Percentiles rank a stretch among this genome's conserved stretches.
These are phyloP conservation scores for Epithele typhae DNA, from an alignment of 768 basidiomycete species.

Conservation along the genomic window DNA sequence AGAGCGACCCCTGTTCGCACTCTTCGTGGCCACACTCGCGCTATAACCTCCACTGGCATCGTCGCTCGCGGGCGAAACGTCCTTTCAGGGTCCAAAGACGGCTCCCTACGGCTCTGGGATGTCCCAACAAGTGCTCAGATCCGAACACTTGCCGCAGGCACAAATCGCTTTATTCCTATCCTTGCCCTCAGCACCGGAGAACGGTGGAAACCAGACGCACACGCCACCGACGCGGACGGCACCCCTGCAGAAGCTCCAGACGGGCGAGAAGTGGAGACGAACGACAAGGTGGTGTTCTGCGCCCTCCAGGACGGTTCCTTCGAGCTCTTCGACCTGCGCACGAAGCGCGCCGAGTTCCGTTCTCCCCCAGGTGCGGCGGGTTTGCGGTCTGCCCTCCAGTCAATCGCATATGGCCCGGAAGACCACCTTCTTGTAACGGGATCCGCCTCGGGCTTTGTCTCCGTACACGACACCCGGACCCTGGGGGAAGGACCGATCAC, in stretches of 20 bases:
- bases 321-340: conserved; percentile 50
- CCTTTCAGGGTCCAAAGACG: conserved; percentile 64
- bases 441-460: conserved; percentile 48
- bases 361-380: conserved; percentile 20
- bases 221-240: conserved; percentile 17
- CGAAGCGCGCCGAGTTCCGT: conserved; percentile 27
- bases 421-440: conserved; percentile 54
- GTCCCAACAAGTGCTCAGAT: conserved; percentile 51
- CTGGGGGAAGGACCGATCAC: conserved; percentile 30
- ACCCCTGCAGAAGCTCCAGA: conserved; percentile 14
- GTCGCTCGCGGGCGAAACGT: conserved; percentile 63
- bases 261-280: conserved; percentile 41
- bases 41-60: conserved; percentile 61
- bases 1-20: conserved; percentile 50
- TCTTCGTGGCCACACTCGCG: conserved; percentile 60
- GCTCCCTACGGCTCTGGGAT: conserved; percentile 70
- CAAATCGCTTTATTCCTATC: conserved; percentile 37
- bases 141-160: conserved; percentile 32
- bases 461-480: conserved; percentile 51
- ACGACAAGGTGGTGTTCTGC: conserved; percentile 45
- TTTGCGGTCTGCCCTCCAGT: conserved; percentile 33
- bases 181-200: conserved; percentile 43
- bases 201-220: conserved; percentile 23
- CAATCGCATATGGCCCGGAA: conserved; percentile 40
- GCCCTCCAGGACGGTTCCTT: conserved; percentile 54